These are phyloP conservation scores for Zymoseptoria crescenta DNA, from an alignment of 2,329 filamentous ascomycete genomes.

Conservation along the genomic window DNA sequence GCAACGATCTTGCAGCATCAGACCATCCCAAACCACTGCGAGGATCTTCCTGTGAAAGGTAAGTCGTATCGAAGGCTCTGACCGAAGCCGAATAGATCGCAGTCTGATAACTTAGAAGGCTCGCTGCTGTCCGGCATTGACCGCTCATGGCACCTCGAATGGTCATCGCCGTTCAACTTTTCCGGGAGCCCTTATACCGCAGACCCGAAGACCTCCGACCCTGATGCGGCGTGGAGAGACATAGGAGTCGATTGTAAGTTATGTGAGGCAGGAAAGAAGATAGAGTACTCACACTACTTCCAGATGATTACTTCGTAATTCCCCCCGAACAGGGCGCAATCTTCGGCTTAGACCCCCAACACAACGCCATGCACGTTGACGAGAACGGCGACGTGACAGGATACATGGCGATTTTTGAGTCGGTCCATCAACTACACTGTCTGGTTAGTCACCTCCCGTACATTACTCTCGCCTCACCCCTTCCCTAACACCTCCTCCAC, in stretches of 20 bases:
- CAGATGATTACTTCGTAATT: neutral
- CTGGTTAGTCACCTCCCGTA: neutral
- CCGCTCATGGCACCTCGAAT: neutral
- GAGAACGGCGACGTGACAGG: neutral
- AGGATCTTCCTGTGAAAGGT: neutral
- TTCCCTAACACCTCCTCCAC: no score
- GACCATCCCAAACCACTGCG: neutral
- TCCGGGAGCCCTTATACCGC: neutral
- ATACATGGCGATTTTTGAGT: neutral
- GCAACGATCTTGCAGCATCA: neutral
- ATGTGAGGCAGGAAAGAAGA: no score
- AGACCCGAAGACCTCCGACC: neutral
- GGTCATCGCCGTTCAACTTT: neutral
- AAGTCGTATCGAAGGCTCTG: neutral
- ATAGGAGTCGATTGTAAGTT: neutral
- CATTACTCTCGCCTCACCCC: no score
- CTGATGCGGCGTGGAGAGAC: neutral
- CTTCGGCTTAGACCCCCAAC: neutral
- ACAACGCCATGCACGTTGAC: neutral
- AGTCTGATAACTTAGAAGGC: neutral
- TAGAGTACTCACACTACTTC: neutral
- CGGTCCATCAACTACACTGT: neutral
- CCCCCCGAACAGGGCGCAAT: neutral
- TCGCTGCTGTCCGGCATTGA: neutral
- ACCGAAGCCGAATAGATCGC: no score